These are phyloP conservation scores for Citrus australasica DNA, from an alignment of 345 rosid genomes.

Conservation along the genomic window DNA sequence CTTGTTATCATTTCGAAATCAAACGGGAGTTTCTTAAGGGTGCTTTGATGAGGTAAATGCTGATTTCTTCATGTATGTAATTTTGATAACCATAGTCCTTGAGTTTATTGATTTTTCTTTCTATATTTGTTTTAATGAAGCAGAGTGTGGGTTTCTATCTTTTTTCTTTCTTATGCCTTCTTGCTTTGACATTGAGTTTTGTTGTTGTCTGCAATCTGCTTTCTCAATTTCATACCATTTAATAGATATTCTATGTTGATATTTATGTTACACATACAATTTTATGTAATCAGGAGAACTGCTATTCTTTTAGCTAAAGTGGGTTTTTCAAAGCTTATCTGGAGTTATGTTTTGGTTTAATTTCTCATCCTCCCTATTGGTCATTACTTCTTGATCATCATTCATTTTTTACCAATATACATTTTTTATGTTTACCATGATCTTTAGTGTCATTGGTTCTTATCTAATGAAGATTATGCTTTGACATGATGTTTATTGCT, in stretches of 20 bases:
- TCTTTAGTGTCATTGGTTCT: neutral
- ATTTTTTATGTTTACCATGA: neutral
- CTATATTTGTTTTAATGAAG: neutral
- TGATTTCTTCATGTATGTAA: neutral
- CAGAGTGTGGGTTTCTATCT: neutral
- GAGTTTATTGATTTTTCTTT: neutral
- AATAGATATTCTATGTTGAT: neutral
- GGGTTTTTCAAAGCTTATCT: neutral
- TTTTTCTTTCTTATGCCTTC: neutral
- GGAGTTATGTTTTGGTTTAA: neutral
- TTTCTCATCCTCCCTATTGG: neutral
- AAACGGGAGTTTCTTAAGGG: conserved; percentile 82
- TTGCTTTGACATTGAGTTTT: neutral
- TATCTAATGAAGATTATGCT: neutral
- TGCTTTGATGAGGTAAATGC: conserved; percentile 75
- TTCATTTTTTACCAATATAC: neutral
- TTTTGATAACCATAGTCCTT: neutral
- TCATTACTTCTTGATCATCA: neutral
- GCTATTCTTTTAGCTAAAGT: neutral
- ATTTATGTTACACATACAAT: neutral
- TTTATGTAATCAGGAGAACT: neutral
- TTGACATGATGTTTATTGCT: neutral
- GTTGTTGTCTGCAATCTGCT: neutral
- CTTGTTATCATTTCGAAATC: conserved; percentile 98
- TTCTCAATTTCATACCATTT: neutral